Evolutionary conservation across 164 flowering plant species (phyloP).

Genomic region (Berberis thunbergii): DNA sequence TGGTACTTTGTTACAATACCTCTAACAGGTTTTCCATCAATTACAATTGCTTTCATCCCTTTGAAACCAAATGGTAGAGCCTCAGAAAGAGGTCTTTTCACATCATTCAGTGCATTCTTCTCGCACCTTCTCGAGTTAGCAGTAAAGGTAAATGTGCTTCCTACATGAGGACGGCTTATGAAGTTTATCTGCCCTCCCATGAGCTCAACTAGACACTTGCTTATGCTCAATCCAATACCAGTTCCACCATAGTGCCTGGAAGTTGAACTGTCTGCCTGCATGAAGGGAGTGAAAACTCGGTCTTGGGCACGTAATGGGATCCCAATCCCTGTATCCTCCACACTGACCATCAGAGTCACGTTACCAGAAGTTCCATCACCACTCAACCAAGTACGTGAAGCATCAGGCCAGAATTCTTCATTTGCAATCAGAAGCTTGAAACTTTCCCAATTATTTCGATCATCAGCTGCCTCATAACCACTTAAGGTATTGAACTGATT

Average conservation of each 20-base stretch:
- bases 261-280: constrained; percentile 97
- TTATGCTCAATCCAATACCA: constrained; percentile 92
- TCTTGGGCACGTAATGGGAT: constrained; percentile 69
- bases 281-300: constrained; percentile 77
- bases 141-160: constrained; percentile 86
- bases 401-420: constrained; percentile 26
- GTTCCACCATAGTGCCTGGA: constrained; percentile 89
- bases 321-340: constrained; percentile 94
- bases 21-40: constrained; percentile 75
- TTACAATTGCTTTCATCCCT: constrained; percentile 64
- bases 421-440: constrained; percentile 41
- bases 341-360: constrained; percentile 56
- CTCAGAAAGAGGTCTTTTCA: constrained; percentile 37
- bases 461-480: constrained; percentile 76
- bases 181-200: constrained; percentile 86
- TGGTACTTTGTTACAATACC: constrained; percentile 86
- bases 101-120: constrained; percentile 20
- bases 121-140: constrained; percentile 46
- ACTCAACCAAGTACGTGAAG: constrained; percentile 1
- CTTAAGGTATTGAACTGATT: constrained; percentile 56
- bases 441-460: constrained; percentile 52
- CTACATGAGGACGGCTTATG: constrained; percentile 66
- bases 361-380: constrained; percentile 24
- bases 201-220: constrained; percentile 80
- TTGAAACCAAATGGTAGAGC: constrained; percentile 42